Base-by-base conservation (phyloP, 805 yeast species). In the Lipomyces kockii region DNA sequence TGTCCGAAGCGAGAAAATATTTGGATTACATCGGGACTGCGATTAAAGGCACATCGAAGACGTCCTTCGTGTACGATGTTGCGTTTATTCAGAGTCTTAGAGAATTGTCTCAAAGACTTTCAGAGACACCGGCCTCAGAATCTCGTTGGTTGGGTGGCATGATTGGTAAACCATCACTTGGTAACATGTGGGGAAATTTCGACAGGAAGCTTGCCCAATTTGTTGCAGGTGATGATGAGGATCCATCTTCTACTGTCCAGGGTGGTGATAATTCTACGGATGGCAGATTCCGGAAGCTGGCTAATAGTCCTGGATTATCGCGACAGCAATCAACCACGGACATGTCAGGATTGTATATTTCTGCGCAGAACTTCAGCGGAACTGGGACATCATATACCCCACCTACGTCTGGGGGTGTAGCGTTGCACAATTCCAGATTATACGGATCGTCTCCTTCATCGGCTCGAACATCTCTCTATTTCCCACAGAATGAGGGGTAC, bases 151-250 rank as follows among this genome's bases (percentile, higher is more conserved):
- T 92, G 71, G 89, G 91, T 14, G 72, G 79, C n/a, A 77, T 77
- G 62, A 71, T 79, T 35, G 74, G 75, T 32, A 87, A 88, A 74
- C 82, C 83, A 14, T 75, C 76, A 72, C 81, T 91, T 62, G 97
- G 92, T 72, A 89, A 86, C 75, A 88, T 92, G 63, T 91, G 97
- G 97, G 94, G 95, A 11, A 93, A 89, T 55, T 78, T 91, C 57
- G 97, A 91, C 76, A 91, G 91, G 76, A 86, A 90, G 4, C 86
- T 89, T 74, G 88, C 85, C 75, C 88, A 87, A 76, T 87, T 89
- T 77, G 92, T 94, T 66, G 89, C 97, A 52, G 98, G 97, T 0
- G 98, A 94, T 59, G 97, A 90, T 46, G 80, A 76, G 17, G 66
- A 61, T 2, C 64, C 54, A 22, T 51, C 58, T 14, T 63, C 70